These are phyloP conservation scores for Akanthomyces lecanii DNA, from an alignment of 2,329 filamentous ascomycete genomes.

Conservation along the genomic window DNA sequence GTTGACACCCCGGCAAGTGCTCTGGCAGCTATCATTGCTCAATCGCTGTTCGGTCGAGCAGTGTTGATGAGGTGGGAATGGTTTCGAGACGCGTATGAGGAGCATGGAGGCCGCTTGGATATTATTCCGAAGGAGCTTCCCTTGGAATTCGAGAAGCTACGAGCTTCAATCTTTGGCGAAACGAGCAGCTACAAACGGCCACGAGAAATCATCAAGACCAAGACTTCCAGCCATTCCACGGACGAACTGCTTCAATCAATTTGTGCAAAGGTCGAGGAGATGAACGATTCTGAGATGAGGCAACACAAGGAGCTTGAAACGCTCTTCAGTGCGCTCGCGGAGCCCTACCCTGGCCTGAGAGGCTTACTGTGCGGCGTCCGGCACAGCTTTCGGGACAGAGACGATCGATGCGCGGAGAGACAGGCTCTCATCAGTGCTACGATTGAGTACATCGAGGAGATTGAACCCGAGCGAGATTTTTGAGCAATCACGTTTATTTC, in stretches of 20 bases:
- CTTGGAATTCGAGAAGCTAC: too few relatives aligned
- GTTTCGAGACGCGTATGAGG: neutral
- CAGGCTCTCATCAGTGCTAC: neutral
- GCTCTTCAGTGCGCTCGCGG: neutral
- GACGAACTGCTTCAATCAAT: neutral
- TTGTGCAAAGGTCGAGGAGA: neutral
- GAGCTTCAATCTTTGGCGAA: too few relatives aligned
- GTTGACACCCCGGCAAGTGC: too few relatives aligned
- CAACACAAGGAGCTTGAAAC: neutral
- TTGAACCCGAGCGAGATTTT: too few relatives aligned
- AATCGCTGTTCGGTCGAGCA: neutral
- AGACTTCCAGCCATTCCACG: neutral
- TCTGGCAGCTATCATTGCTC: neutral
- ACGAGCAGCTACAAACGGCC: too few relatives aligned
- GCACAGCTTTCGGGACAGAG: neutral
- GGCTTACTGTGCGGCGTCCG: neutral
- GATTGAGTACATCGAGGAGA: neutral
- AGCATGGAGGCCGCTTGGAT: neutral
- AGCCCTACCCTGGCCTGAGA: neutral
- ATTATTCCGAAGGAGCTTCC: neutral
- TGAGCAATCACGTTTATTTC: neutral
- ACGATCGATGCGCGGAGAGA: neutral
- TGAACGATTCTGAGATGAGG: neutral
- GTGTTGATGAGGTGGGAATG: neutral
- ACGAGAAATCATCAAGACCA: too few relatives aligned